Conservation (phyloP, 306 rosid species). For the Sindora glabra region DNA sequence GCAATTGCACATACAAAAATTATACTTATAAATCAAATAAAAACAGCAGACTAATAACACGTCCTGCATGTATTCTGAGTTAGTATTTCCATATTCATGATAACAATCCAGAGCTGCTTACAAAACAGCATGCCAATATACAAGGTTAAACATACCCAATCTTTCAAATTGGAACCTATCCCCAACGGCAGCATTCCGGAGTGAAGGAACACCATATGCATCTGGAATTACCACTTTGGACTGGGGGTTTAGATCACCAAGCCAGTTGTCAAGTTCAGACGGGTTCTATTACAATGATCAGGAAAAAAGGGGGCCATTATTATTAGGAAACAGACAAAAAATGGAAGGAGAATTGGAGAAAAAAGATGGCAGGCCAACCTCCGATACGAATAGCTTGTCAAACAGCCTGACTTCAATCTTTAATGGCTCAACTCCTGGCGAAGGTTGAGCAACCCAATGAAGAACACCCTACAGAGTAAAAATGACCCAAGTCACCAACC, state of each 20-base stretch:
- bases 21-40: neutral
- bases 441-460: slow-evolving; percentile 89
- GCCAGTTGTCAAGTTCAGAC: slow-evolving; percentile 92
- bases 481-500: slow-evolving; percentile 2
- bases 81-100: too few species aligned
- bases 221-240: slow-evolving; percentile 54
- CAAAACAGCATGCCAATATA: too few species aligned
- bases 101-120: too few species aligned
- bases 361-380: slow-evolving; percentile 55
- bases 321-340: neutral
- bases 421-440: slow-evolving; percentile 77
- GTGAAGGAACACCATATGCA: slow-evolving; percentile 59
- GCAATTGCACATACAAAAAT: slow-evolving; percentile 20
- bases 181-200: slow-evolving; percentile 53
- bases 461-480: slow-evolving; percentile 70
- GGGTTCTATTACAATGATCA: slow-evolving; percentile 55
- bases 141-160: slow-evolving; percentile 53
- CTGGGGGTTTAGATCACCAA: slow-evolving; percentile 64
- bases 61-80: too few species aligned
- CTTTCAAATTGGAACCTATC: slow-evolving; percentile 89
- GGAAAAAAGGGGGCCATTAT: slow-evolving; percentile 3
- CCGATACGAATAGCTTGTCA: slow-evolving; percentile 74
- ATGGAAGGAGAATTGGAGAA: neutral
- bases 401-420: slow-evolving; percentile 81
- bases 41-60: neutral